These are phyloP conservation scores for Dendrobium huoshanense DNA, from an alignment of 106 monocot species.

Conservation along the genomic window DNA sequence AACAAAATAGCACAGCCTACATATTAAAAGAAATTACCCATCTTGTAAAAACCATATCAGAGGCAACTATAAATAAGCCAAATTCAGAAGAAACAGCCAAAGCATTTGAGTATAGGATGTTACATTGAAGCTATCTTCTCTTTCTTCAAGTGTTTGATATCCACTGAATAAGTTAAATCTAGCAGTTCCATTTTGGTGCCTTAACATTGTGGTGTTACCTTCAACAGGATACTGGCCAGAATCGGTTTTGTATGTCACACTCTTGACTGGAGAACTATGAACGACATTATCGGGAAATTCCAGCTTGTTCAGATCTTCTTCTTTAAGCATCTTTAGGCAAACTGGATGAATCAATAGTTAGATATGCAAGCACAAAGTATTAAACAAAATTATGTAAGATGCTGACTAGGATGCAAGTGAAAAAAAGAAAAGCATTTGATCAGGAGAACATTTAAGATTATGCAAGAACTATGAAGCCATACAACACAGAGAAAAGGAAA, in stretches of 20 bases:
- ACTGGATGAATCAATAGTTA: constrained; percentile 26
- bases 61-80: not conserved
- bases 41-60: not conserved
- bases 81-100: not conserved
- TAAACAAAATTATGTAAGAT: not conserved
- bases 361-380: not conserved
- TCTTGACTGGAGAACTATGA: constrained; percentile 37
- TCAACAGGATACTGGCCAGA: constrained; percentile 10
- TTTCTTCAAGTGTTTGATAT: constrained; percentile 61
- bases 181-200: constrained; percentile 19
- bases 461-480: not conserved
- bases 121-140: constrained; percentile 94
- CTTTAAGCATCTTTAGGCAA: constrained; percentile 68
- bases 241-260: constrained; percentile 57
- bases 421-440: not conserved
- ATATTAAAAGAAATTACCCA: not conserved
- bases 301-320: constrained; percentile 52
- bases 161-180: constrained; percentile 91
- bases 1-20: too few species aligned
- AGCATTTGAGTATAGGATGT: not conserved
- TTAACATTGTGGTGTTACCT: constrained; percentile 21
- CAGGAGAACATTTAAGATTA: not conserved
- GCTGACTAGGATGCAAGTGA: not conserved
- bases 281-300: constrained; percentile 43
- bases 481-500: not conserved